These are phyloP conservation scores for Gossypium davidsonii DNA, from an alignment of 441 rosid species.

Conservation along the genomic window DNA sequence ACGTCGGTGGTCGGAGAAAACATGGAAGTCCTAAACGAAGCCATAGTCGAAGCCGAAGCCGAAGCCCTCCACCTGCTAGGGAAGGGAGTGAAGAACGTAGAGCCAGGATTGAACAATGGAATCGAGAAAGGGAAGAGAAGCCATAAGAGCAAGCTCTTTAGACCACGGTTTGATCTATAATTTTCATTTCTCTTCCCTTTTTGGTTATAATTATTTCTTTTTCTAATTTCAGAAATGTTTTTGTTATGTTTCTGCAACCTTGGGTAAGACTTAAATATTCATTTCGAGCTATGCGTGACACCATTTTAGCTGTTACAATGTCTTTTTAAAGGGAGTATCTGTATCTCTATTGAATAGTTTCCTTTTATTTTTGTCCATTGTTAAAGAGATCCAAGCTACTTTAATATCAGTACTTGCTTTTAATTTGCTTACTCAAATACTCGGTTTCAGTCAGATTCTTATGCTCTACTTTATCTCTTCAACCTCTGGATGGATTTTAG, in stretches of 20 bases:
- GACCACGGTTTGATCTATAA: not conserved
- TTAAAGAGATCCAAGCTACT: not conserved
- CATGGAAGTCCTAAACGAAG: not conserved
- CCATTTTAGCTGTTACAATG: not conserved
- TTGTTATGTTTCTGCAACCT: not conserved
- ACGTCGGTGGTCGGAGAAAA: not conserved
- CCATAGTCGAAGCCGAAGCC: constrained; percentile 6
- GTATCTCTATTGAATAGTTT: not conserved
- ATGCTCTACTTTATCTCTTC: no score
- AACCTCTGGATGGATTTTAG: no score
- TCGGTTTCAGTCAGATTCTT: no score
- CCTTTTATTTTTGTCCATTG: not conserved
- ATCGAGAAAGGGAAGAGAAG: not conserved
- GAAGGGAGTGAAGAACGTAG: constrained; percentile 22
- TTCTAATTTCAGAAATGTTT: not conserved
- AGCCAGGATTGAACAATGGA: constrained; percentile 14
- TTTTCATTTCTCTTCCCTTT: not conserved
- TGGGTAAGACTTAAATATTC: not conserved
- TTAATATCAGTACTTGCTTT: not conserved
- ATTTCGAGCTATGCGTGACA: not conserved
- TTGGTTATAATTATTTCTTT: not conserved
- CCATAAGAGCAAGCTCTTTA: not conserved
- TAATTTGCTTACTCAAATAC: not conserved
- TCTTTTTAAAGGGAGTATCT: not conserved
- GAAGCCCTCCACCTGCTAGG: constrained; percentile 12